These are phyloP conservation scores for Tephrocybe sp. DNA, from an alignment of 768 basidiomycete genomes.

Conservation along the genomic window DNA sequence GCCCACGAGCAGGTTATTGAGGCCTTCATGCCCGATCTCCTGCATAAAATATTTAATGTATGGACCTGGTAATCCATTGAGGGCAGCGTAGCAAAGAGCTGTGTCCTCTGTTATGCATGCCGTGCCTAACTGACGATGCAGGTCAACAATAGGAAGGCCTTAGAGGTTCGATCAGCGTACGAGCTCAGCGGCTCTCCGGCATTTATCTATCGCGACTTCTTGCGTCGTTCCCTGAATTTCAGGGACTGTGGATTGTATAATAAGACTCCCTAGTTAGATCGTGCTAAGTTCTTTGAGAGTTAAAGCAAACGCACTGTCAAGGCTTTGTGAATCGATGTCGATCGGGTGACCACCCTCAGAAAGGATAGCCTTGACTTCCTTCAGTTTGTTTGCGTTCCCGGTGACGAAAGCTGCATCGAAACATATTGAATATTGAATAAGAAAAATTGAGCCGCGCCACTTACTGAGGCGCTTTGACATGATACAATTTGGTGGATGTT, in stretches of 20 bases:
- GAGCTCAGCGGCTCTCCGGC: slow-evolving; percentile 78
- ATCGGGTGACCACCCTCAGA: slow-evolving; percentile 62
- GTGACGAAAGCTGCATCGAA: slow-evolving; percentile 79
- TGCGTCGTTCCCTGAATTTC: slow-evolving; percentile 93
- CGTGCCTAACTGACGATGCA: slow-evolving; percentile 35
- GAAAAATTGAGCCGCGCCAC: not conserved
- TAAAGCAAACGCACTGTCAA: slow-evolving; percentile 71
- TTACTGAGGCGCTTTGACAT: slow-evolving; percentile 23
- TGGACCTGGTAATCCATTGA: slow-evolving; percentile 91
- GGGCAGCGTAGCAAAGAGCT: slow-evolving; percentile 85
- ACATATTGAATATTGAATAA: too few relatives aligned
- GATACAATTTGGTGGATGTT: not conserved
- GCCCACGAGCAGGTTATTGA: slow-evolving; percentile 78
- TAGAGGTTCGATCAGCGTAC: slow-evolving; percentile 34
- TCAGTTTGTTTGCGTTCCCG: slow-evolving; percentile 90
- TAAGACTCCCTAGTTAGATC: not conserved
- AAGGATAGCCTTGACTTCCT: slow-evolving; percentile 85
- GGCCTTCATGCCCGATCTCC: slow-evolving; percentile 83
- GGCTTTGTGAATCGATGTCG: slow-evolving; percentile 71
- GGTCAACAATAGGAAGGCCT: not conserved
- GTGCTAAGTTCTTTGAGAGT: not conserved
- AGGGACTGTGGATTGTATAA: slow-evolving; percentile 58
- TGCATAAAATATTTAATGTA: slow-evolving; percentile 95
- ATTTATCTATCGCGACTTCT: slow-evolving; percentile 89
- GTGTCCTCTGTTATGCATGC: slow-evolving; percentile 87